A percentile compares a stretch with the other conserved stretches of the same genome.
These are phyloP conservation scores for Pichia pseudocactophila DNA, from an alignment of 805 yeast genomes.

Conservation along the genomic window DNA sequence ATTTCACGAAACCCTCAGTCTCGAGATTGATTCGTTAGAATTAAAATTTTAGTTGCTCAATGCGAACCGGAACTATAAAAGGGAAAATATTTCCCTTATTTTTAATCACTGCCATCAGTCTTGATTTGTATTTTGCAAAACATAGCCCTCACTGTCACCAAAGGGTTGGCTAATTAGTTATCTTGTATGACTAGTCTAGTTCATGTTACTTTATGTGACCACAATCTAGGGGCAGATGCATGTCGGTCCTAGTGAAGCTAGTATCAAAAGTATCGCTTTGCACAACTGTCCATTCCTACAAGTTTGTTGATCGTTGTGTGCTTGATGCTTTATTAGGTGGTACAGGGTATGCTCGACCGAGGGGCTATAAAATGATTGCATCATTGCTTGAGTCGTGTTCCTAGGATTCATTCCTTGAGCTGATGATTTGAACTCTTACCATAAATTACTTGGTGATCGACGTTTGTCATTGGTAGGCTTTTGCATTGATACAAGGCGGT, in stretches of 20 bases:
- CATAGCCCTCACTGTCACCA: slow-evolving; percentile 35
- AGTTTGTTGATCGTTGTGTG: slow-evolving; percentile 25
- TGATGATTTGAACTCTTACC: slow-evolving; percentile 15
- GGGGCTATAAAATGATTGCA: slow-evolving; percentile 70
- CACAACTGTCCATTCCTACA: slow-evolving; percentile 20
- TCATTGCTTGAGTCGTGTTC: slow-evolving; percentile 4
- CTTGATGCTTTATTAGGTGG: slow-evolving; percentile 30
- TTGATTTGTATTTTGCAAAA: slow-evolving; percentile 2
- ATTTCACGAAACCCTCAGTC: too few species aligned
- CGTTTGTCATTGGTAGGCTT: slow-evolving; percentile 52
- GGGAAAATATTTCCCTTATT: background rate
- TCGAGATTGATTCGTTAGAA: too few species aligned
- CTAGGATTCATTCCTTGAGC: slow-evolving; percentile 1
- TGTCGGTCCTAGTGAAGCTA: slow-evolving; percentile 32
- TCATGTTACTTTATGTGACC: slow-evolving; percentile 15
- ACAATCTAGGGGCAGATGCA: slow-evolving; percentile 23
- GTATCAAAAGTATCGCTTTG: slow-evolving; percentile 13
- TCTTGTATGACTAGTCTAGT: slow-evolving; percentile 8
- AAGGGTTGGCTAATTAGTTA: slow-evolving; percentile 16
- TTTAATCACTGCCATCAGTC: background rate
- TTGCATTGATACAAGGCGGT: slow-evolving; percentile 56
- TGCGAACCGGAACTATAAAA: background rate
- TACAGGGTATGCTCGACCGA: slow-evolving; percentile 95
- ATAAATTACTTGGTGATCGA: slow-evolving; percentile 11
- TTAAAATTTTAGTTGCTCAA: background rate